Evolutionary conservation across 2,329 filamentous ascomycete genomes (phyloP), one percentile per base, ranked within the genome.

Genomic region (Helotiales sp.): DNA sequence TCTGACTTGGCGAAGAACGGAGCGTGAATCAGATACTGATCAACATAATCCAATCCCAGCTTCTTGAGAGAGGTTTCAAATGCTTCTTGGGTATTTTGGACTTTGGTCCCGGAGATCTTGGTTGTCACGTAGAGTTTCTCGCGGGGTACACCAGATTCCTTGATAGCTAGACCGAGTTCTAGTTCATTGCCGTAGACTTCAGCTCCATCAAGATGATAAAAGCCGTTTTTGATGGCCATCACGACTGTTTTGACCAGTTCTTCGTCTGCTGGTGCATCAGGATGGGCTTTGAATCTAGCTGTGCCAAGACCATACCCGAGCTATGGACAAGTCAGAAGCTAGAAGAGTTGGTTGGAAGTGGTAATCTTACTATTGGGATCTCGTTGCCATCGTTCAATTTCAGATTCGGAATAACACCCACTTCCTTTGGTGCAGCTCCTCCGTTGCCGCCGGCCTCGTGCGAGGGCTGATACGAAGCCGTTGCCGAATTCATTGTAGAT

Each of bases 381-480:
- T 84, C 81, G 60, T 84, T 83, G 60, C 88, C 89, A 75, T 93
- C 87, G 65, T 89, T 90, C 56, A 93, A 78, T 75, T 87, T 89
- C 54, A 91, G 72, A 54, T 73, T 76, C 1, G 86, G 86, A 36
- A 81, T 87, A 71, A 57, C 55, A 49, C 56, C 36, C 57, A 64
- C 63, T 57, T 67, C 90, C 78, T 88, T 92, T 73, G 96, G 91
- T 68, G 96, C 90, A 68, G 93, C 89, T 59, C 85, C 88, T 57
- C 82, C 81, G 63, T 85, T 77, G 17, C 61, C 62, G 27, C 60
- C 57, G 10, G 54, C 54, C 12, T 52, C 49, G 40, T 59, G 65
- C 15, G 60, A 60, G 5, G 61, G 60, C 57, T 70, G 68, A 51
- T 72, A 77, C 24, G 71, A 63, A 12, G 74, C 67, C 7, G 71